phyloP scores from a whole-genome alignment of 306 rosid genomes.

The Cicer arietinum region DNA sequence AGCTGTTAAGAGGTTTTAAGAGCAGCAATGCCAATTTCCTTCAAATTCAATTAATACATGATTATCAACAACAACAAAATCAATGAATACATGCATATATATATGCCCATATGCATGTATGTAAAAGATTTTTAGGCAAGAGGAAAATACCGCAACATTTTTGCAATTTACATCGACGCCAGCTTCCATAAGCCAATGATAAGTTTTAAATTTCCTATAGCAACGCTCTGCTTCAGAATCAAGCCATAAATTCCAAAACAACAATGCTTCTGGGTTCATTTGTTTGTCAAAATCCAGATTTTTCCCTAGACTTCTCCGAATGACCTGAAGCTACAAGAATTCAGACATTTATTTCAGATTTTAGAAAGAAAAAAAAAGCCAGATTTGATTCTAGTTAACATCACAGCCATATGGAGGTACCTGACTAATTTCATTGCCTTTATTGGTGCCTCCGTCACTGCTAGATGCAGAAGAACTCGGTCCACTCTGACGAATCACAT shows the following conservation, averaged over 20 bases:
- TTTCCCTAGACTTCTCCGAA: conserved; percentile 49
- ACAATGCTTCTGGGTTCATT: conserved; percentile 52
- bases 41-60: not conserved
- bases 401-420: conserved; percentile 39
- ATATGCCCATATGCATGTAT: too few relatives aligned
- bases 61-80: too few relatives aligned
- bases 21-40: conserved; percentile 14
- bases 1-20: not conserved
- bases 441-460: conserved; percentile 46
- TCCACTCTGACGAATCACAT: conserved; percentile 42
- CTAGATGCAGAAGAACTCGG: conserved; percentile 46
- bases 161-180: conserved; percentile 50
- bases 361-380: not conserved
- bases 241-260: conserved; percentile 65
- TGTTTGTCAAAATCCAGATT: conserved; percentile 50
- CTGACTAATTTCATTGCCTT: conserved; percentile 54
- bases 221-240: conserved; percentile 69
- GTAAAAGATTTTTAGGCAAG: conserved; percentile 6
- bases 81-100: too few relatives aligned
- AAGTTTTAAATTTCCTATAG: conserved; percentile 53
- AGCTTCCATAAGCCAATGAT: conserved; percentile 53
- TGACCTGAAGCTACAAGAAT: conserved; percentile 50
- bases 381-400: conserved; percentile 13
- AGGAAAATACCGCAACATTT: conserved; percentile 49
- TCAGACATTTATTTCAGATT: conserved; percentile 29